Evolutionary conservation across 805 yeast genomes (phyloP).

Genomic region (Saturnispora quitensis): DNA sequence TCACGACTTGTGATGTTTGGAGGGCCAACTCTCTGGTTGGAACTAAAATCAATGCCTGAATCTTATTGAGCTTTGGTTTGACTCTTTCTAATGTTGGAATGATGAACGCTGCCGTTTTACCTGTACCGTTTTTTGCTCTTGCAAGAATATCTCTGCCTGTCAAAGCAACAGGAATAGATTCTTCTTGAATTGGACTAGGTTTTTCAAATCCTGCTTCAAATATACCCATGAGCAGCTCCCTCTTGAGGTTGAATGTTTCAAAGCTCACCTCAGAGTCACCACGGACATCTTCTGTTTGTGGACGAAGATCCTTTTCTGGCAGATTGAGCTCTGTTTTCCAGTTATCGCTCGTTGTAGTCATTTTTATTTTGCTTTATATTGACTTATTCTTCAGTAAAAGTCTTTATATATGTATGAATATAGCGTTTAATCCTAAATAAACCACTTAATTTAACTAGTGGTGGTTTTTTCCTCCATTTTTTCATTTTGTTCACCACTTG

Average conservation of each 20-base stretch:
- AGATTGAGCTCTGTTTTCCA: constrained; percentile 72
- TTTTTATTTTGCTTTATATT: neutral
- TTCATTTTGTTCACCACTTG: neutral
- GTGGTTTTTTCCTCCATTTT: neutral
- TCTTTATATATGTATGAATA: neutral
- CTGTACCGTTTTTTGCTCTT: constrained; percentile 97
- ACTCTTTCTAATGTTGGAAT: constrained; percentile 87
- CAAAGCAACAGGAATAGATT: constrained; percentile 89
- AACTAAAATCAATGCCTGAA: constrained; percentile 87
- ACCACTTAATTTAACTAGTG: neutral
- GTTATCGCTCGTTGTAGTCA: constrained; percentile 21
- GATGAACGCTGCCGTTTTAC: constrained; percentile 95
- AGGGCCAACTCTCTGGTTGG: constrained; percentile 98
- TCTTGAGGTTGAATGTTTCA: constrained; percentile 84
- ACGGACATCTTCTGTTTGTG: constrained; percentile 93
- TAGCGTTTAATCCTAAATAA: neutral
- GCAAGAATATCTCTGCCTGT: constrained; percentile 95
- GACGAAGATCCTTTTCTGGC: constrained; percentile 84
- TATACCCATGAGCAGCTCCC: constrained; percentile 95
- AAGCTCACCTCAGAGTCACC: constrained; percentile 78
- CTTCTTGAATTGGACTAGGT: constrained; percentile 97
- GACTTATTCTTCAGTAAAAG: neutral
- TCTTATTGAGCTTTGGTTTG: constrained; percentile 73
- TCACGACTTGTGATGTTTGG: constrained; percentile 95
- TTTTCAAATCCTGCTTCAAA: constrained; percentile 98